Conservation (phyloP, 2,329 filamentous ascomycete species). For the Hymenoscyphus repandus region DNA sequence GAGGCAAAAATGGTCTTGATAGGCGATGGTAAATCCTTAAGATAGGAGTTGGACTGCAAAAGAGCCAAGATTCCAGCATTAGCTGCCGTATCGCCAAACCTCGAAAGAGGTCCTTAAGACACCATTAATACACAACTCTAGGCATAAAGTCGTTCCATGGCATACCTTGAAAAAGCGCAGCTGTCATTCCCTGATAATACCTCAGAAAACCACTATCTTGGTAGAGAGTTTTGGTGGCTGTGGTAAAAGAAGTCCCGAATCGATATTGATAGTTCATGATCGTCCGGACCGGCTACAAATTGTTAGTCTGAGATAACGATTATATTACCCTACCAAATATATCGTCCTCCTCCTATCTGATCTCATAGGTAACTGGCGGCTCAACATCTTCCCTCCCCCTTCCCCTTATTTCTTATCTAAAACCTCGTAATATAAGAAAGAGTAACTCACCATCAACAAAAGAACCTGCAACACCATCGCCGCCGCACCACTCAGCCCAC, state of each 20-base stretch:
- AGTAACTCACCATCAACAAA: slow-evolving; percentile 40
- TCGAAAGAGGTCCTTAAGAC: slow-evolving; percentile 36
- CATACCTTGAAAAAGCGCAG: slow-evolving; percentile 42
- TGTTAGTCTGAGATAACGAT: neutral
- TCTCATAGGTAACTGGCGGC: no score
- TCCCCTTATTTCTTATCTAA: no score
- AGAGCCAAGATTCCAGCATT: slow-evolving; percentile 45
- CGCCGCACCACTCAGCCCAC: slow-evolving; percentile 42
- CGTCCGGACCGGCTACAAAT: slow-evolving; percentile 40
- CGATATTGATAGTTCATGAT: slow-evolving; percentile 50
- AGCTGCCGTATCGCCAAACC: slow-evolving; percentile 45
- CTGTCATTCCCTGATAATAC: slow-evolving; percentile 42
- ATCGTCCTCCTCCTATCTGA: no score
- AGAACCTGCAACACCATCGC: slow-evolving; percentile 45
- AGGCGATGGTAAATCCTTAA: slow-evolving; percentile 38
- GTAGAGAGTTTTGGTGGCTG: slow-evolving; percentile 38
- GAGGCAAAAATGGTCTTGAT: slow-evolving; percentile 44
- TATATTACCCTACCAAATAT: no score
- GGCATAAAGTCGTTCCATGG: neutral
- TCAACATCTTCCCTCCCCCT: no score
- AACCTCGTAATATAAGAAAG: no score
- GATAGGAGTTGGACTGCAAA: slow-evolving; percentile 41
- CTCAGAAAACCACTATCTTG: slow-evolving; percentile 37
- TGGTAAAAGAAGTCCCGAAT: slow-evolving; percentile 38
- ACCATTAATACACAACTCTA: neutral